Base-by-base conservation (phyloP, 169 alveolate species). In the Eimeria praecox region DNA sequence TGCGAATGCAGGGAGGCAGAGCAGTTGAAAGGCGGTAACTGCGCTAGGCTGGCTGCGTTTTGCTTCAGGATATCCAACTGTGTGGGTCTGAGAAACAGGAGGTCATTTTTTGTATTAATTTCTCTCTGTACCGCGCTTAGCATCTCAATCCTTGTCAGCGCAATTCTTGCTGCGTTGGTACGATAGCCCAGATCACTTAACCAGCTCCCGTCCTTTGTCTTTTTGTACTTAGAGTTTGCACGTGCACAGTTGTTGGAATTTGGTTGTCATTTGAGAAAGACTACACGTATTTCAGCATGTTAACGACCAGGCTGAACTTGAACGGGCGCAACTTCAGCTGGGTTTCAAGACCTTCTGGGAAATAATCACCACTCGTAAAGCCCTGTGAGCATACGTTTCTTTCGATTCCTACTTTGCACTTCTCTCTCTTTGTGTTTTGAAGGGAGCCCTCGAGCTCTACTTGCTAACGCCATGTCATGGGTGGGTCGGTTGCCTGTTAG, bases 41-140 rank as follows among this genome's bases (percentile, higher is more conserved):
- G 69, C 62, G 0, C 64, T 46, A 46, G 49, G 66, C 73, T 82
- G 49, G 66, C 73, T 82, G 71, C 38, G 54, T 14, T 59, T 10
- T 40, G 80, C 52, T 54, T 8, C 95, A 91, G 95, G 95, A 69
- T 91, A 44, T 91, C 95, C 33, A 91, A 91, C 46, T 91, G 95
- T 77, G 87, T 91, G 46, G 95, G 95, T 5, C 82, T 69, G 52
- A 30, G 95, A 9, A 91, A 91, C 90, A 73, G 87, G 33, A 73
- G 95, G 10, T 62, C 87, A 9, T 91, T 91, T 77, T 91, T 91
- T 33, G 87, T 77, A 16, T 40, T 91, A 22, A 64, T 91, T 82
- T 54, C n/a, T 49, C 78, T 91, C 46, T 75, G 90, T 69, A 82
- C 95, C 10, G 18, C 73, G 66, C 78, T 73, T n/a, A 40, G 90